A percentile compares a stretch with the other conserved stretches of the same genome.
phyloP scores from a whole-genome alignment of 2,329 filamentous ascomycete genomes.

The Exophiala viscosa region DNA sequence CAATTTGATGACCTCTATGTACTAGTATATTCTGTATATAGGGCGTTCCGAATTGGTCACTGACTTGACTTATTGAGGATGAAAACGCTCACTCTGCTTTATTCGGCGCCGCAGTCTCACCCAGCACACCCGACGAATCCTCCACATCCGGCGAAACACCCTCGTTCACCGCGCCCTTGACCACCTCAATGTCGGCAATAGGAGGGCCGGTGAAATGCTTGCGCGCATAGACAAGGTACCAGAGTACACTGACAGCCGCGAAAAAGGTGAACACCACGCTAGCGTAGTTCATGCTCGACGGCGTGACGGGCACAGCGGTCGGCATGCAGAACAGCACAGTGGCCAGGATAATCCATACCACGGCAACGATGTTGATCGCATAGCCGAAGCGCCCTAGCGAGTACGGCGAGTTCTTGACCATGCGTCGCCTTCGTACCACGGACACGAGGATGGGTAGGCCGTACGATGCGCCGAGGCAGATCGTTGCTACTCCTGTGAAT shows the following conservation, averaged over 20 bases:
- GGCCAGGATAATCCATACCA: conserved; percentile 49
- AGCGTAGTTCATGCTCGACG: conserved; percentile 43
- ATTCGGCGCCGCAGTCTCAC: background rate
- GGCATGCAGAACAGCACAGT: conserved; percentile 49
- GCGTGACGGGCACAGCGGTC: conserved; percentile 34
- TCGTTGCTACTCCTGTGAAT: conserved; percentile 41
- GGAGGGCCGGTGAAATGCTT: conserved; percentile 61
- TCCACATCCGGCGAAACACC: background rate
- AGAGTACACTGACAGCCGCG: conserved; percentile 46
- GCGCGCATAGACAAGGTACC: conserved; percentile 61
- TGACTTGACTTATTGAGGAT: background rate
- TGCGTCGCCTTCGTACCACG: conserved; percentile 43
- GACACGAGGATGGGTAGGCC: conserved; percentile 46
- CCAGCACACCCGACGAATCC: background rate
- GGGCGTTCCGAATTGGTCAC: background rate
- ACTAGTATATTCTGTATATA: background rate
- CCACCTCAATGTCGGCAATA: background rate
- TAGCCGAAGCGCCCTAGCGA: conserved; percentile 45
- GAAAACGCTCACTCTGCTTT: background rate
- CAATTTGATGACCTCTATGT: too few species aligned
- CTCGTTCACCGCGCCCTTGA: background rate
- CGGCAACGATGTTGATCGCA: conserved; percentile 43
- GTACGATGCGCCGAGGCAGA: conserved; percentile 48
- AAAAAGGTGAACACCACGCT: conserved; percentile 37
- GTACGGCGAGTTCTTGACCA: conserved; percentile 46